These are phyloP conservation scores for Skeletonema marinoi DNA, from an alignment of 108 stramenopile genomes.

Conservation along the genomic window DNA sequence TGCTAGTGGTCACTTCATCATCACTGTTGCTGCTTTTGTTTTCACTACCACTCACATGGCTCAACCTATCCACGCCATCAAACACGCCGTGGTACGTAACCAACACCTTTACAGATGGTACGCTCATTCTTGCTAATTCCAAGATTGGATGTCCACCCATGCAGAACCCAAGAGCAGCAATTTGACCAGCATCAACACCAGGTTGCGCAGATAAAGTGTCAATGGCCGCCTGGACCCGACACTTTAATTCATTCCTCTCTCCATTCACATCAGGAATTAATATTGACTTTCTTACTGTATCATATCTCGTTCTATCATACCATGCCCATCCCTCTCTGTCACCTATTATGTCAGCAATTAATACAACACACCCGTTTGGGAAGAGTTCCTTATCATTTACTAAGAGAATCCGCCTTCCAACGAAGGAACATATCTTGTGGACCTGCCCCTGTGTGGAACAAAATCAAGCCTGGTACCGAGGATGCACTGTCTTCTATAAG, in stretches of 20 bases:
- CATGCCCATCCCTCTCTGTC: conserved; percentile 73
- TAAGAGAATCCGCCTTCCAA: conserved; percentile 66
- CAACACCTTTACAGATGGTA: conserved; percentile 42
- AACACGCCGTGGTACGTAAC: conserved; percentile 81
- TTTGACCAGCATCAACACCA: conserved; percentile 43
- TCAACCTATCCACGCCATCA: conserved; percentile 37
- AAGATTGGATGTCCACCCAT: conserved; percentile 73
- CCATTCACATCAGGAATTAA: conserved; percentile 36
- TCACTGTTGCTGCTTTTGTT: neutral
- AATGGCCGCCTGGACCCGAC: conserved; percentile 40
- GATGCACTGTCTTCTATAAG: neutral
- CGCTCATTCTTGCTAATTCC: conserved; percentile 49
- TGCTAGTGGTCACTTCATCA: neutral
- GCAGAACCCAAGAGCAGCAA: conserved; percentile 74
- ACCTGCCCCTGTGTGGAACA: conserved; percentile 83
- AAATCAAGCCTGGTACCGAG: conserved; percentile 51
- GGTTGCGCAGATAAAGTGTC: conserved; percentile 6
- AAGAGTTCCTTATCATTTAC: conserved; percentile 36
- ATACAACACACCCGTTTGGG: conserved; percentile 49
- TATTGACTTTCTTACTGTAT: conserved; percentile 37
- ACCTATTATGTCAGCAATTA: conserved; percentile 66
- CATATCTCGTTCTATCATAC: conserved; percentile 59
- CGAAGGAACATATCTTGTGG: conserved; percentile 74
- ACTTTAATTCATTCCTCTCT: conserved; percentile 25
- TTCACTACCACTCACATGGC: neutral